These are phyloP conservation scores for Diplodia corticola DNA, from an alignment of 2,329 filamentous ascomycete genomes.

Conservation along the genomic window DNA sequence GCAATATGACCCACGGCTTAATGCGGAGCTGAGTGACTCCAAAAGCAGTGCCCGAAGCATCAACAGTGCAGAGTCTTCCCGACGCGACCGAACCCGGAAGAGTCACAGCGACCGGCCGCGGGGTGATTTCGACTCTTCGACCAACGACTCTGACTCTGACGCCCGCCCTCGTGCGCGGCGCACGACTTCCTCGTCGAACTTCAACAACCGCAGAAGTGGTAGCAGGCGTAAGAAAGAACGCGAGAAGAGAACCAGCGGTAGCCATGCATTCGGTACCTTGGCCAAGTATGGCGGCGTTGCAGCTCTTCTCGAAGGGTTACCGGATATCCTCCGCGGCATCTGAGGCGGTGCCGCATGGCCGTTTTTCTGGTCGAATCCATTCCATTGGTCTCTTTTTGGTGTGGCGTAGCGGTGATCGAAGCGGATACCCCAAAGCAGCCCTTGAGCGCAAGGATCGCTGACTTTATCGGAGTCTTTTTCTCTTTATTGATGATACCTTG, in stretches of 20 bases:
- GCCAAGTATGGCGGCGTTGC: slow-evolving; percentile 41
- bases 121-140: background rate
- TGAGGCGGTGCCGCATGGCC: background rate
- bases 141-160: slow-evolving; percentile 11
- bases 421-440: background rate
- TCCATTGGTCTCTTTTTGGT: background rate
- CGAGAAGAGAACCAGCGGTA: slow-evolving; percentile 4
- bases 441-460: background rate
- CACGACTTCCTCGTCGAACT: background rate
- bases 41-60: background rate
- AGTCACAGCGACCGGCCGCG: slow-evolving; percentile 1
- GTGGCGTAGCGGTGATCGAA: background rate
- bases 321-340: slow-evolving; percentile 19
- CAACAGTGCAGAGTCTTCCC: background rate
- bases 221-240: slow-evolving; percentile 23
- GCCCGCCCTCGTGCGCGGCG: background rate
- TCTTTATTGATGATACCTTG: background rate
- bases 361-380: background rate
- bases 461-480: background rate
- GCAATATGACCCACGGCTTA: slow-evolving; percentile 24
- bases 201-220: slow-evolving; percentile 23
- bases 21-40: slow-evolving; percentile 6
- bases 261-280: slow-evolving; percentile 34
- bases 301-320: slow-evolving; percentile 37
- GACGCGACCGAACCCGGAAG: background rate